Evolutionary conservation across 2,329 filamentous ascomycete species (phyloP), one percentile per base, ranked within the genome.

Genomic region (Chaetomium sp.): DNA sequence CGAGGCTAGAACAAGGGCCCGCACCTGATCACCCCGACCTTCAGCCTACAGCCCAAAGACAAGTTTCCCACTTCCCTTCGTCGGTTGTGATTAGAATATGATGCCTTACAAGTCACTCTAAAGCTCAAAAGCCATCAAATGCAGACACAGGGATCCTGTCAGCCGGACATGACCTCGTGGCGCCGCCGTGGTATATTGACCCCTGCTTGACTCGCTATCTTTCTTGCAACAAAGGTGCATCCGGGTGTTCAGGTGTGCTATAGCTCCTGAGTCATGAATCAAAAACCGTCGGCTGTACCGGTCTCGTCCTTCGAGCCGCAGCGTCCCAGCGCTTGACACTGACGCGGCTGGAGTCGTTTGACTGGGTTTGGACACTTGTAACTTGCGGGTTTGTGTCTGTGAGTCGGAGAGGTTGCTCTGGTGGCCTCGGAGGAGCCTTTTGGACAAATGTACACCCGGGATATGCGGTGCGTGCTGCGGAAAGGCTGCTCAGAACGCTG

Each of bases 281-380:
- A 23, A 60, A 42, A 45, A 45, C 9, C 1, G 49, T 60, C 9
- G 58, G 49, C 27, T 60, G 21, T 10, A 60, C 58, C 33, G 58
- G 58, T 35, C 49, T 54, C 23, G 58, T 60, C 33, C 50, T n/a
- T 33, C 31, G 47, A 9, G 27, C 2, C 16, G 13, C 50, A 27
- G 25, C 4, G 25, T 19, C 7, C 27, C 6, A 8, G 45, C 6
- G n/a, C 7, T 47, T 47, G n/a, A 21, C 2, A 9, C n/a, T 47
- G n/a, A 21, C n/a, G 12, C 45, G 45, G n/a, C 3, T 12, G 45
- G 19, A 10, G 1, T 47, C 21, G n/a, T 21, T 23, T n/a, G 8
- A 12, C 45, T 33, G 6, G 29, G n/a, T n/a, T n/a, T n/a, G n/a
- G n/a, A n/a, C n/a, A n/a, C n/a, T n/a, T 7, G 38, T 4, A 2